Base-by-base conservation (phyloP, 306 rosid genomes). In the Quercus variabilis region DNA sequence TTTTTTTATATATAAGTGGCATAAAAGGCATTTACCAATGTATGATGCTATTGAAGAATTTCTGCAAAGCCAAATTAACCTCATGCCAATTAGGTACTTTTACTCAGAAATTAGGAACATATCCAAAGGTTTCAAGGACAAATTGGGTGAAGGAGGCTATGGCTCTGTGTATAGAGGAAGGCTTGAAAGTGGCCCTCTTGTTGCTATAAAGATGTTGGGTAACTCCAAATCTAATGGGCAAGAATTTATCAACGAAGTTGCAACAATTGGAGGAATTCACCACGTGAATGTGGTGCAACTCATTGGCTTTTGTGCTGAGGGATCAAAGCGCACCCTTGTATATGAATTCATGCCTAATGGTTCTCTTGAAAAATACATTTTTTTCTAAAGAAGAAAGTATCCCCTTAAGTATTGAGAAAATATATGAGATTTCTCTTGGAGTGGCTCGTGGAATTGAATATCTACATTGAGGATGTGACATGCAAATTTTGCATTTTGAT, bases 61-160 rank as follows among this genome's bases (percentile, higher is more conserved):
- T 23, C 51, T 76, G 5, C 25, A 19, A 56, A 0, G 25, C 62
- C 1, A n/a, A 56, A 35, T 4, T 35, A 35, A 35, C 30, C 54
- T 80, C 5, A 57, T 55, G 69, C 83, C 26, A 25, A 25, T 25
- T 25, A 25, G 26, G 26, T 25, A 25, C 26, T 25, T 25, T 25
- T 25, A 25, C 26, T 25, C 26, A 25, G 26, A 25, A 25, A 25
- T 25, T 25, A 25, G 26, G 26, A 25, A 25, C 26, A 25, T 25
- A 25, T 25, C 26, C 26, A 25, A 25, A 25, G 26, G 26, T 25
- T 80, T 80, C 58, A 75, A 75, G 26, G 30, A 17, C 21, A 80
- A 69, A 35, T 57, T 80, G 51, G 76, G 84, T 8, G 18, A 80
- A 69, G 80, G 84, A 18, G 84, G 79, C 55, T 79, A 26, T 3